Evolutionary conservation across 345 rosid genomes (phyloP), one percentile per base, ranked within the genome.

Genomic region (Psidium guajava): DNA sequence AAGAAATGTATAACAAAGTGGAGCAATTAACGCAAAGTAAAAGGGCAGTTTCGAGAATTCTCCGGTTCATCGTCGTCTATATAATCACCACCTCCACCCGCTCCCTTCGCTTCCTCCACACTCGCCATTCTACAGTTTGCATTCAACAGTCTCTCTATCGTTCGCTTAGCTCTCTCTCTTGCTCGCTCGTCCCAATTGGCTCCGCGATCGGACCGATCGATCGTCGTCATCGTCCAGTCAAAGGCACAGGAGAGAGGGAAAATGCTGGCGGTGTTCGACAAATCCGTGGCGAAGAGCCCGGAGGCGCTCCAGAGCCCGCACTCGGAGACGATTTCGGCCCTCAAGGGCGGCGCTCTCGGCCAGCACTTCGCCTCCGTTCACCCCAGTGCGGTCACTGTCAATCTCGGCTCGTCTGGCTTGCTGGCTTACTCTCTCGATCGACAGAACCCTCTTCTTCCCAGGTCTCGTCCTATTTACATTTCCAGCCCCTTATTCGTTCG

Each of bases 261-360:
- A 89, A 97, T 96, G 99, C 53, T 97, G 87, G 99, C 99, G 25
- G 93, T 97, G 32, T 96, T 97, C 83, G 96, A 97, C 82, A 96
- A 93, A 77, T 89, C 96, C 81, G 98, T 95, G 88, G 99, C 95
- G 1, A 95, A 94, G 89, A 89, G 92, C 85, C 99, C 99, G 0
- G 96, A 93, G 64, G 98, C 92, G 36, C 91, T 97, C 8, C 92
- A 87, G 90, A 93, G 89, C 87, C 97, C 93, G 1, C 90, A 91
- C 36, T 81, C 94, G 12, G 93, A 86, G 69, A 80, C 95, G 0
- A 89, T 86, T 14, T 87, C 89, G 52, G 95, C 98, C 24, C 91
- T 95, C 83, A 93, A 94, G 91, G 92, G 95, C 87, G 95, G 92
- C 16, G 89, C 87, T 83, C 90, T 97, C 91, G 91, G 92, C 6